Evolutionary conservation across 306 rosid genomes (phyloP).

Genomic region (Acacia acuminata): DNA sequence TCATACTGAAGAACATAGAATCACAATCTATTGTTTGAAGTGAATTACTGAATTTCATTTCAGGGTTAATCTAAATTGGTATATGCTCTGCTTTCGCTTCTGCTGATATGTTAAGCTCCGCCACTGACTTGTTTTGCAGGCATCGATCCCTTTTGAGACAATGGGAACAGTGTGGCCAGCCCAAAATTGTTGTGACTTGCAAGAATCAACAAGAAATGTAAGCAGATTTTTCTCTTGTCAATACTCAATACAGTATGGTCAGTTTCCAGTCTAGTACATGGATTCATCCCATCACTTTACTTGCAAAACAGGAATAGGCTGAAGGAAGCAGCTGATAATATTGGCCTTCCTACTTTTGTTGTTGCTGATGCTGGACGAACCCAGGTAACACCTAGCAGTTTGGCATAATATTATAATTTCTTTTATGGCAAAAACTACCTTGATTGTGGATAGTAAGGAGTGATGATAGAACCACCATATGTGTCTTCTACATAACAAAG

Average conservation of each 20-base stretch:
- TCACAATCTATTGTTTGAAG: not conserved
- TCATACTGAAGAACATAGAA: slow-evolving; percentile 1
- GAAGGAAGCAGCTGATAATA: slow-evolving; percentile 68
- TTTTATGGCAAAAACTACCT: not conserved
- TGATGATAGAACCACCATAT: not conserved
- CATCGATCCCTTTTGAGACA: slow-evolving; percentile 70
- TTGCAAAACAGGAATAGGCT: slow-evolving; percentile 77
- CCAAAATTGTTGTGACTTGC: slow-evolving; percentile 86
- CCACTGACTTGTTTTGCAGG: slow-evolving; percentile 42
- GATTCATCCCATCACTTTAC: slow-evolving; percentile 12
- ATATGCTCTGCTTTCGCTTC: not conserved
- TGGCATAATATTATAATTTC: slow-evolving; percentile 20
- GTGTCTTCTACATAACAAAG: not conserved
- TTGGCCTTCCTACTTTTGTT: slow-evolving; percentile 89
- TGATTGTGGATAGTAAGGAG: not conserved
- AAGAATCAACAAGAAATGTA: slow-evolving; percentile 92
- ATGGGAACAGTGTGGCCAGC: slow-evolving; percentile 92
- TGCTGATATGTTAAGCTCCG: not conserved
- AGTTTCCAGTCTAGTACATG: slow-evolving; percentile 15
- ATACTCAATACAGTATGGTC: slow-evolving; percentile 26
- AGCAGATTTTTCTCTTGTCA: slow-evolving; percentile 40
- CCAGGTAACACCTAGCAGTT: slow-evolving; percentile 54
- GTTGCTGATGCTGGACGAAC: slow-evolving; percentile 98
- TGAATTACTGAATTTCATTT: not conserved
- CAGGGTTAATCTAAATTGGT: not conserved